Percentiles rank a stretch among this genome's conserved stretches.
Evolutionary conservation across 2,329 filamentous ascomycete genomes (phyloP).

Genomic region (Cercospora berteroae): DNA sequence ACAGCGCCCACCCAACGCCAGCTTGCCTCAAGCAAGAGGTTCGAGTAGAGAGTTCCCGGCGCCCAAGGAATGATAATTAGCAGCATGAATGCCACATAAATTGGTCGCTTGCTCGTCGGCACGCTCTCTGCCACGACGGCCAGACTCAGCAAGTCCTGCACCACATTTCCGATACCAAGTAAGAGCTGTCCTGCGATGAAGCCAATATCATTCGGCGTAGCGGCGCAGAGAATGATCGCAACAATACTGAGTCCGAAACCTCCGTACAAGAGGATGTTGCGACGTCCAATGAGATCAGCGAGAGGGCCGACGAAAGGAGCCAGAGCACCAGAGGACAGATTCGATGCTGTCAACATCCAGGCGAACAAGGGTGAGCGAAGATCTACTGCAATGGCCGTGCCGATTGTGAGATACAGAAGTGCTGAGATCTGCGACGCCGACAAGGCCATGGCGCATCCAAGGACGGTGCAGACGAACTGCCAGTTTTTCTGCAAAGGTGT

Average conservation of each 20-base stretch:
- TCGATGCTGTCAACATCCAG: constrained; percentile 1
- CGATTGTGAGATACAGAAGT: not conserved
- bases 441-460: not conserved
- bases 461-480: not conserved
- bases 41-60: not conserved
- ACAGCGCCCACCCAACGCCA: not conserved
- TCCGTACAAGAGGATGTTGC: not conserved
- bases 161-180: not conserved
- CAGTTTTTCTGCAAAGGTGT: not conserved
- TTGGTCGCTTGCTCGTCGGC: not conserved
- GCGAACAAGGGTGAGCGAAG: not conserved
- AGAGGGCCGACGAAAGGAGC: not conserved
- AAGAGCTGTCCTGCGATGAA: not conserved
- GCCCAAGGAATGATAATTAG: constrained; percentile 1
- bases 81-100: not conserved
- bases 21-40: not conserved
- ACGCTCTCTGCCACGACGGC: constrained; percentile 1
- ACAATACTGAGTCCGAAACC: not conserved
- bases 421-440: not conserved
- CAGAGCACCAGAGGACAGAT: not conserved
- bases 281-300: not conserved
- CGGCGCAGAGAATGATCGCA: not conserved
- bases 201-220: not conserved
- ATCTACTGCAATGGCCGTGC: not conserved
- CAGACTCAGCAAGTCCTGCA: not conserved